Base-by-base conservation (phyloP, 1,284 basidiomycete genomes). In the Apiotrichum gracile region DNA sequence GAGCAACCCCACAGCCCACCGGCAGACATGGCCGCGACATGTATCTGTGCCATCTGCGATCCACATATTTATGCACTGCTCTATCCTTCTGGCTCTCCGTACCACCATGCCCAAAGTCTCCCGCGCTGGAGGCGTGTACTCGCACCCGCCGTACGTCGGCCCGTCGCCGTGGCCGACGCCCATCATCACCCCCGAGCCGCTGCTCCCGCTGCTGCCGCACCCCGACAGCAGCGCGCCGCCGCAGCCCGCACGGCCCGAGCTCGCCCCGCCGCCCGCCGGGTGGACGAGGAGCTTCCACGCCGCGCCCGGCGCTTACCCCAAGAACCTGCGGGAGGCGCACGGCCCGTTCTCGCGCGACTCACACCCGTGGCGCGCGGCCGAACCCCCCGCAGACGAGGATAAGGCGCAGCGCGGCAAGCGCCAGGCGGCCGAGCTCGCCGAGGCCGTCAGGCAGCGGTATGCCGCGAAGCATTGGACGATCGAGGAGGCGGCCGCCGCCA, bases 261-360 rank as follows among this genome's bases (percentile, higher is more conserved):
- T 49, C 17, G 63, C 34, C 57, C 73, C 49, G 61, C 73, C 42
- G 58, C 69, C 37, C 56, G 61, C 12, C 52, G 63, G 66, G 12
- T 84, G 78, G 66, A 69, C 62, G 17, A 63, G 79, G 10, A 81
- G 81, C 1, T 85, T 85, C 0, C 88, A 91, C 64, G 68, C 89
- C 40, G 72, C 88, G 24, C 86, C 87, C 0, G 83, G 85, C 7
- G 83, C 85, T 2, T 81, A 81, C 63, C 81, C 87, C 5, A 79
- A 86, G 16, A 47, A 45, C 29, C 49, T 57, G 22, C 42, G 40
- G 27, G 52, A 62, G 24, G 14, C 78, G 78, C 26, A 65, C 65
- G 52, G 60, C 41, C 21, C 35, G 44, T 53, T 61, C 57, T 47
- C 29, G 56, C 53, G 54, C 47, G 34, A 25, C 52, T 59, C 54